Evolutionary conservation across 208 protist species (phyloP).

Genomic region (Wallacemonas rigidus): DNA sequence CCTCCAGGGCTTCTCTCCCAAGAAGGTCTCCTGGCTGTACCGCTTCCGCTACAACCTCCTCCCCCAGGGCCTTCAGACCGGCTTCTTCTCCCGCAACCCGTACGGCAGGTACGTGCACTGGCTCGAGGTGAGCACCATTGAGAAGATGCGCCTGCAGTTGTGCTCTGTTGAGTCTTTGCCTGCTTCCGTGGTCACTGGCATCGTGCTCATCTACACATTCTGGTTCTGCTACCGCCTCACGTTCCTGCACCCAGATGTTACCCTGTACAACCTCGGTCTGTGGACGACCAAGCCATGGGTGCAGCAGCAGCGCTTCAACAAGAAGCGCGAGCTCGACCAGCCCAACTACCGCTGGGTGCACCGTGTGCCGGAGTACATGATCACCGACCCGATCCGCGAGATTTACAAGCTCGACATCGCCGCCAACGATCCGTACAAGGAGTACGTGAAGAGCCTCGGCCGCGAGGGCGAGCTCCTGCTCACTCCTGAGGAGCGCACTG

Average conservation of each 20-base stretch:
- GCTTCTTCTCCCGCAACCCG: conserved; percentile 85
- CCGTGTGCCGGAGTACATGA: conserved; percentile 68
- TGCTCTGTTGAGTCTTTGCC: conserved; percentile 64
- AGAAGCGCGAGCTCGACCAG: conserved; percentile 82
- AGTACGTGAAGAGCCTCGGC: conserved; percentile 76
- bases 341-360: conserved; percentile 84
- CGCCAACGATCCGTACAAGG: conserved; percentile 82
- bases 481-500: conserved; percentile 36
- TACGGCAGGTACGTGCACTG: conserved; percentile 85
- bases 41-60: conserved; percentile 84
- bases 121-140: conserved; percentile 86
- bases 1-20: conserved; percentile 64
- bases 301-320: conserved; percentile 85
- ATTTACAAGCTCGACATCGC: conserved; percentile 60
- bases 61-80: conserved; percentile 59
- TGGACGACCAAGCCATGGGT: conserved; percentile 85
- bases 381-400: conserved; percentile 64
- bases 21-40: conserved; percentile 83
- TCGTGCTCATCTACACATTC: conserved; percentile 56
- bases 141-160: conserved; percentile 77
- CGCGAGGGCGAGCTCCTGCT: conserved; percentile 73
- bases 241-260: conserved; percentile 85
- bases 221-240: conserved; percentile 80
- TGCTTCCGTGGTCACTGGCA: conserved; percentile 37
- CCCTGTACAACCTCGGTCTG: conserved; percentile 81